These are phyloP conservation scores for Metschnikowia rubicola DNA, from an alignment of 805 yeast genomes.

Conservation along the genomic window DNA sequence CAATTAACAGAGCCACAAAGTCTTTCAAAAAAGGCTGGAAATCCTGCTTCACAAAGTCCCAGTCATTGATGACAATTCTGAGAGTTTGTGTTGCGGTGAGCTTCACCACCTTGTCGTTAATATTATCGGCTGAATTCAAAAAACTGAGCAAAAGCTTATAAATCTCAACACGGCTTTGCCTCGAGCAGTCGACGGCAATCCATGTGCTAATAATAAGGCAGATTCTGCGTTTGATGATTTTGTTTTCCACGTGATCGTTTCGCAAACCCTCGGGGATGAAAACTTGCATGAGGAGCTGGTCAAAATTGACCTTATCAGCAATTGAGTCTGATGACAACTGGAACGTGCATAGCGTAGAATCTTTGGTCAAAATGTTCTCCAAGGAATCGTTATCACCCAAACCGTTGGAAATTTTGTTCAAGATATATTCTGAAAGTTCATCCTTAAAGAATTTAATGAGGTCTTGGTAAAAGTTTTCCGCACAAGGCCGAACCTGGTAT, in stretches of 20 bases:
- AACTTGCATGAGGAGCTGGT: constrained; percentile 52
- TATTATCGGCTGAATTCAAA: constrained; percentile 42
- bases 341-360: constrained; percentile 77
- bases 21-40: constrained; percentile 64
- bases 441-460: constrained; percentile 62
- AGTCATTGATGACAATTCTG: constrained; percentile 70
- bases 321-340: constrained; percentile 72
- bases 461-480: constrained; percentile 80
- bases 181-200: constrained; percentile 64
- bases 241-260: constrained; percentile 44
- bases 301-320: constrained; percentile 63
- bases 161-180: constrained; percentile 52
- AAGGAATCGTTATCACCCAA: constrained; percentile 29
- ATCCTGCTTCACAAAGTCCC: constrained; percentile 71
- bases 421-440: constrained; percentile 49
- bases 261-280: constrained; percentile 65
- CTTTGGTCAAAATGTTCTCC: constrained; percentile 62
- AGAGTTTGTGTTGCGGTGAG: constrained; percentile 71
- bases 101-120: constrained; percentile 75
- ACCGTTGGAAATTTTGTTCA: constrained; percentile 53
- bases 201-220: constrained; percentile 78
- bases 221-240: constrained; percentile 71
- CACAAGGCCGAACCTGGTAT: constrained; percentile 79
- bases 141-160: constrained; percentile 55
- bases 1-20: constrained; percentile 48